phyloP scores from a whole-genome alignment of 805 yeast species.

The Suhomyces faveliae region DNA sequence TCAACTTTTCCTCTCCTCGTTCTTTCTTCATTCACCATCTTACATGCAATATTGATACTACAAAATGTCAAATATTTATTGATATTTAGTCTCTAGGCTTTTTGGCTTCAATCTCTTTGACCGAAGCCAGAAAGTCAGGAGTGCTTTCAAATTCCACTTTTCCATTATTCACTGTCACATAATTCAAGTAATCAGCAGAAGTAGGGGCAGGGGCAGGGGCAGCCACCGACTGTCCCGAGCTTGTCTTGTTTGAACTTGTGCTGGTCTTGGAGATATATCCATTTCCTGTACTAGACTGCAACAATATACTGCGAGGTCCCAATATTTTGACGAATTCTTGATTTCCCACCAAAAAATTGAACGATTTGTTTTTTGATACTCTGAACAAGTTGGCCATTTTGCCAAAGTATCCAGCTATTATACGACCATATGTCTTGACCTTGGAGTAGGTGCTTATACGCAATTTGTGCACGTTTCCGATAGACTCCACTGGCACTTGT shows the following conservation, averaged over 20 bases:
- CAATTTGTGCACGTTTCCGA: conserved; percentile 1
- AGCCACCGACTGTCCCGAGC: background rate
- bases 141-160: conserved; percentile 46
- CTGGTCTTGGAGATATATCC: background rate
- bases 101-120: conserved; percentile 25
- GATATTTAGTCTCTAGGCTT: background rate
- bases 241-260: background rate
- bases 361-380: background rate
- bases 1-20: too few species aligned
- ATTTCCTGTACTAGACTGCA: conserved; percentile 43
- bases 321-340: conserved; percentile 47
- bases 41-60: too few species aligned
- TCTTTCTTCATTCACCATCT: too few species aligned
- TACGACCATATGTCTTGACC: background rate
- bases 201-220: background rate
- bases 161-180: conserved; percentile 44
- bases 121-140: conserved; percentile 37
- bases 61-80: too few species aligned
- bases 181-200: conserved; percentile 48
- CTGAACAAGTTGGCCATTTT: background rate
- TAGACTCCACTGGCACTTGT: background rate
- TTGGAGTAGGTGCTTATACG: conserved; percentile 1
- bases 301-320: conserved; percentile 54
- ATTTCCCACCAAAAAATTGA: conserved; percentile 26
- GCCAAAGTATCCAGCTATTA: background rate